Conservation (phyloP, 129 eudicot species). For the Flaveria sonorensis region DNA sequence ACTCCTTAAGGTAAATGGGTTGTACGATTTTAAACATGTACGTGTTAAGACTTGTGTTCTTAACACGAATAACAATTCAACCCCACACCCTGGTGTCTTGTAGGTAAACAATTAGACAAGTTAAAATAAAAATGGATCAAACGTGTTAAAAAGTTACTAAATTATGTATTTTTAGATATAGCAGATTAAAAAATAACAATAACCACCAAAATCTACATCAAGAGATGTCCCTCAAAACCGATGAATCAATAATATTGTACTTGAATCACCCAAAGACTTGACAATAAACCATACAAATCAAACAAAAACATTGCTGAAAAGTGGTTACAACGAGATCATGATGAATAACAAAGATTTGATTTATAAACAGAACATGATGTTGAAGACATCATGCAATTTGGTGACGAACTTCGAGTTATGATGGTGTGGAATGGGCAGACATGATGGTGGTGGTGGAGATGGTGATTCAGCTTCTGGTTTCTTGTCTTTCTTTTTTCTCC, state of each 20-base stretch:
- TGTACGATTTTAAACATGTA: too few species aligned
- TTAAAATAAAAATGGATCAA: too few species aligned
- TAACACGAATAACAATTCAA: too few species aligned
- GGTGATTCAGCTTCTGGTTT: constrained; percentile 40
- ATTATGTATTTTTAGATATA: too few species aligned
- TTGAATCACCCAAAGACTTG: constrained; percentile 10
- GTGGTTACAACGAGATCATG: background rate
- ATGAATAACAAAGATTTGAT: constrained; percentile 12
- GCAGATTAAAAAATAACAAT: background rate
- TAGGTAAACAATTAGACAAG: too few species aligned
- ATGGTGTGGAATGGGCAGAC: constrained; percentile 53
- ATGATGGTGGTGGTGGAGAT: constrained; percentile 47
- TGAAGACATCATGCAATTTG: constrained; percentile 68
- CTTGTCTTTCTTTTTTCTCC: constrained; percentile 62
- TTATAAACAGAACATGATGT: constrained; percentile 71
- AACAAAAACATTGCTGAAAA: constrained; percentile 6
- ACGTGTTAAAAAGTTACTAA: too few species aligned
- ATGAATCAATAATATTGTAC: background rate
- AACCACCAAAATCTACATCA: background rate
- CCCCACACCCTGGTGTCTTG: too few species aligned
- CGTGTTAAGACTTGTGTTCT: too few species aligned
- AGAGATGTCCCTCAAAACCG: constrained; percentile 1
- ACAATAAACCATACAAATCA: constrained; percentile 13
- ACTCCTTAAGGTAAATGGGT: too few species aligned
- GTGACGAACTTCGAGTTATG: constrained; percentile 52